phyloP scores from a whole-genome alignment of 345 rosid genomes.

The Brassica incana region DNA sequence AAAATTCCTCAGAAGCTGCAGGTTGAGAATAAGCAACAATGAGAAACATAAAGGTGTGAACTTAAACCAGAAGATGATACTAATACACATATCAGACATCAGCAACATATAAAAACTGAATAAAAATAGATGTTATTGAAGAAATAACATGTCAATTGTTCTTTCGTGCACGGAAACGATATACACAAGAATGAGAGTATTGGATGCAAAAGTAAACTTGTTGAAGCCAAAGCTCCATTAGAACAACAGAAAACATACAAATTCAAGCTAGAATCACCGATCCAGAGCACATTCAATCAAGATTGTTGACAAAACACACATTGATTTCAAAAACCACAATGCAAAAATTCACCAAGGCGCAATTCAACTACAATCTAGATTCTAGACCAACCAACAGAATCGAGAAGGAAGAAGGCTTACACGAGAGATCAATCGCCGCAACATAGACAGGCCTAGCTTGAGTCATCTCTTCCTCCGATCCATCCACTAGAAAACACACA shows the following conservation, averaged over 20 bases:
- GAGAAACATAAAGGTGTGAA: neutral
- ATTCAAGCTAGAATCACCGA: slow-evolving; percentile 14
- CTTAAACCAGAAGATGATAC: neutral
- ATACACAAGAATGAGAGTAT: neutral
- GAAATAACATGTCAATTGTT: neutral
- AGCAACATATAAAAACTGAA: neutral
- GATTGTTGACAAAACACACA: neutral
- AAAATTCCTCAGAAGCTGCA: slow-evolving; percentile 95
- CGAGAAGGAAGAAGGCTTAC: slow-evolving; percentile 48
- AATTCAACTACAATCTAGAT: slow-evolving; percentile 23
- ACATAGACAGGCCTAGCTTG: slow-evolving; percentile 91
- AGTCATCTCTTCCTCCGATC: slow-evolving; percentile 72
- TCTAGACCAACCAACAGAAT: neutral
- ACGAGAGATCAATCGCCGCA: slow-evolving; percentile 88
- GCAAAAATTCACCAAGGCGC: slow-evolving; percentile 1
- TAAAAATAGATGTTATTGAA: neutral
- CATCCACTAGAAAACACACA: slow-evolving; percentile 52
- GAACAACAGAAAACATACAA: neutral
- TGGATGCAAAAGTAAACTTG: neutral
- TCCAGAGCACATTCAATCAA: neutral
- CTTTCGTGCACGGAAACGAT: neutral
- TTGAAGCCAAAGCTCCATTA: neutral
- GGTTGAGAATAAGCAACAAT: neutral
- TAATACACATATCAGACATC: neutral
- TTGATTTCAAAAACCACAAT: neutral